phyloP scores from a whole-genome alignment of 2,329 filamentous ascomycete species.

The Coniochaeta sp. region DNA sequence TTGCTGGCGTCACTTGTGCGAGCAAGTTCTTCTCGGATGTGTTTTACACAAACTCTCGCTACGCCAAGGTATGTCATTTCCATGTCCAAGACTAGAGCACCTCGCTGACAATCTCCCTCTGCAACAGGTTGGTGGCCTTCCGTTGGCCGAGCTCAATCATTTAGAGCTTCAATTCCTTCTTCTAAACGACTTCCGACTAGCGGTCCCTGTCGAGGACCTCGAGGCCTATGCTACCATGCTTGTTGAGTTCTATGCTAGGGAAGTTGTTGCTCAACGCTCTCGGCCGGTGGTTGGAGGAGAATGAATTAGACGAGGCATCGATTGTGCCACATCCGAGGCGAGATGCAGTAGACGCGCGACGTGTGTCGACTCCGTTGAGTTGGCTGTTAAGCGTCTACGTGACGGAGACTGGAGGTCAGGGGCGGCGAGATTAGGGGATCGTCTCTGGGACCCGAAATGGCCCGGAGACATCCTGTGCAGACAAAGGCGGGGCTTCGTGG shows the following conservation, averaged over 20 bases:
- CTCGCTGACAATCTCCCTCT: conserved; percentile 9
- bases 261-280: conserved; percentile 54
- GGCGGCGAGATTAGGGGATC: background rate
- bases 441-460: background rate
- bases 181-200: conserved; percentile 91
- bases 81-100: background rate
- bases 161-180: conserved; percentile 92
- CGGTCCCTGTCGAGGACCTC: conserved; percentile 87
- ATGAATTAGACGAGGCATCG: background rate
- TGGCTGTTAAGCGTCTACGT: too few species aligned
- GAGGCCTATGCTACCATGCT: conserved; percentile 98
- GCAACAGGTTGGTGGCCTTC: conserved; percentile 80
- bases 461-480: background rate
- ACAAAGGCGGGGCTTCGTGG: background rate
- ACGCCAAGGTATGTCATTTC: conserved; percentile 70
- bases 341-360: background rate
- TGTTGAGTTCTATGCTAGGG: conserved; percentile 92
- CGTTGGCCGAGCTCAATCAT: conserved; percentile 87
- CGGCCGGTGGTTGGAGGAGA: background rate
- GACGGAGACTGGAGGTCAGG: too few species aligned
- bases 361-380: too few species aligned
- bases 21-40: conserved; percentile 99
- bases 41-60: conserved; percentile 98
- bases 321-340: background rate
- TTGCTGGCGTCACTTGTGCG: conserved; percentile 93